Conservation (phyloP, 371 early-diverging fungal species). For the Actinomucor elegans region DNA sequence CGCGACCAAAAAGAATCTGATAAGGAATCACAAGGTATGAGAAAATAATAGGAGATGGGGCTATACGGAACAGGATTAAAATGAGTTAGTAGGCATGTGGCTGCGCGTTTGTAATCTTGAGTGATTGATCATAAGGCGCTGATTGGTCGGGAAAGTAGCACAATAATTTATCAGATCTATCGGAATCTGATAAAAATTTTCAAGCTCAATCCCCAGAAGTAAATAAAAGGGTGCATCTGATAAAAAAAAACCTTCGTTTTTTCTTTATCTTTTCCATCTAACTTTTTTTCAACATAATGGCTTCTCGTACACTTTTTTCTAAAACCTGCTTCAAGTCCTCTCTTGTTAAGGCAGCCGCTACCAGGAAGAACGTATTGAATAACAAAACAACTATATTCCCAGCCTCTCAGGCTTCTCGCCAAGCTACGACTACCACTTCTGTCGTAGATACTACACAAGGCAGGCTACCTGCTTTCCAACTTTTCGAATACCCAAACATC, state of each 20-base stretch:
- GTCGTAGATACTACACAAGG: conserved; percentile 1
- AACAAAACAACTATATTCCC: conserved; percentile 12
- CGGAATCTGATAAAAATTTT: conserved; percentile 17
- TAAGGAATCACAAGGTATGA: too few species aligned
- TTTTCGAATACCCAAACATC: background rate
- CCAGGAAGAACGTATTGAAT: conserved; percentile 12
- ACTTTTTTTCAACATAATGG: background rate
- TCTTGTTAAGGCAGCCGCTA: conserved; percentile 1
- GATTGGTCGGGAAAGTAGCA: conserved; percentile 3
- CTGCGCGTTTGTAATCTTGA: too few species aligned
- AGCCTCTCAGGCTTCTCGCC: conserved; percentile 14
- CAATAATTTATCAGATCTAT: conserved; percentile 8
- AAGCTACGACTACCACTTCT: conserved; percentile 15
- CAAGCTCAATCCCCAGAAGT: background rate
- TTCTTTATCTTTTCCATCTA: background rate
- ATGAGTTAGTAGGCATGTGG: too few species aligned
- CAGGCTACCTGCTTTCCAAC: background rate
- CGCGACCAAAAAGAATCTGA: too few species aligned
- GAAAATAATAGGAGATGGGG: too few species aligned
- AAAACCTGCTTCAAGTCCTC: conserved; percentile 13
- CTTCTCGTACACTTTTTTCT: conserved; percentile 14
- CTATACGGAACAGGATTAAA: too few species aligned
- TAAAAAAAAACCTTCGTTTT: background rate
- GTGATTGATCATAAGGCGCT: background rate
- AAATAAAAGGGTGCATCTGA: background rate